Percentiles rank a stretch among this genome's conserved stretches.
These are phyloP conservation scores for Oemleria cerasiformis DNA, from an alignment of 306 rosid species.

Conservation along the genomic window DNA sequence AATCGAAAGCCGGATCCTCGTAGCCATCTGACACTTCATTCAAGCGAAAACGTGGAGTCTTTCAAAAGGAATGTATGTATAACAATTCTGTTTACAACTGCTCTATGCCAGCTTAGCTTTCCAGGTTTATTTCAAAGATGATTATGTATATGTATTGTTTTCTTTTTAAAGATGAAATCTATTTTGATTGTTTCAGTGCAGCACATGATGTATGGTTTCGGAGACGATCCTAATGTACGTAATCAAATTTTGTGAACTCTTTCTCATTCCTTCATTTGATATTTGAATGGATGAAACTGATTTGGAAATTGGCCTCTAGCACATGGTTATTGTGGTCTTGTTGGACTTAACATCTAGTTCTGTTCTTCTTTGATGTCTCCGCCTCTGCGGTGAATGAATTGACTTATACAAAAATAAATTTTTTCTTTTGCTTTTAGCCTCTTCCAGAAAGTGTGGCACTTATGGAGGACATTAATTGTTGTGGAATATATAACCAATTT, in stretches of 20 bases:
- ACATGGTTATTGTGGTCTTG: not conserved
- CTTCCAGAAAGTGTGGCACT: conserved; percentile 89
- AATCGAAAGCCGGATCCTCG: conserved; percentile 60
- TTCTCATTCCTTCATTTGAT: too few species aligned
- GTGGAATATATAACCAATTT: conserved; percentile 84
- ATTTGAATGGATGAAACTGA: too few species aligned
- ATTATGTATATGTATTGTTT: not conserved
- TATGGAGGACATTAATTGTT: conserved; percentile 85
- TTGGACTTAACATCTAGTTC: not conserved
- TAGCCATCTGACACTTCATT: conserved; percentile 77
- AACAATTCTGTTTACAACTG: not conserved
- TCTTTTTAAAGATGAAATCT: not conserved
- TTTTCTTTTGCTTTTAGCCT: conserved; percentile 48
- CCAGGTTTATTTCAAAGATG: not conserved
- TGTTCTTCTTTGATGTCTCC: not conserved
- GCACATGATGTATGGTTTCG: conserved; percentile 98
- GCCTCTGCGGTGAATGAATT: not conserved
- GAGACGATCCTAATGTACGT: conserved; percentile 87
- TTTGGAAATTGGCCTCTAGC: not conserved
- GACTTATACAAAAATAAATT: not conserved
- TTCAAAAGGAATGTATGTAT: conserved; percentile 74
- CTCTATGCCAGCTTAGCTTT: not conserved
- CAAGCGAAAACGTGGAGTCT: conserved; percentile 85
- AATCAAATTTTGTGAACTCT: too few species aligned
- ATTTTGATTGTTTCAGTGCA: conserved; percentile 48